Evolutionary conservation across 148 eudicot species (phyloP), one percentile per base, ranked within the genome.

Genomic region (Rhododendron ferrugineum): DNA sequence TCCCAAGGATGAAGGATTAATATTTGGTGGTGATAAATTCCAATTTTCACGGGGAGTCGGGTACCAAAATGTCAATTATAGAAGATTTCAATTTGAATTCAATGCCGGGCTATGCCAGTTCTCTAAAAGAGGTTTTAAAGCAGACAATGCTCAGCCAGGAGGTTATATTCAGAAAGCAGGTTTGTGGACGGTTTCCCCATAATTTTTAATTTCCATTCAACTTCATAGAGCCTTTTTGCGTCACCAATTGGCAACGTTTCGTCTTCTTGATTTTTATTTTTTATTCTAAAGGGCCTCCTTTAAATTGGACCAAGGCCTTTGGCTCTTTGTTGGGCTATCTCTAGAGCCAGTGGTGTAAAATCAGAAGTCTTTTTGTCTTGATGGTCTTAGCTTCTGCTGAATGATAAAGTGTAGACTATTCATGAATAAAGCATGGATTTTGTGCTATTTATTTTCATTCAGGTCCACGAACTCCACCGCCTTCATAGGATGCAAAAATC

Each of bases 381-480:
- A 62, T 16, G 30, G 60, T 79, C 60, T 49, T 28, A 26, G 60
- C 13, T 66, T 56, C 37, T 62, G 36, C 36, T 82, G 74, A 82
- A 82, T n/a, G 36, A 23, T 74, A 37, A 23, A 6, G 7, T 16
- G 3, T 30, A 79, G 78, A 54, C 36, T 66, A 68, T 66, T 44
- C 56, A 79, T 68, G 78, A 64, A 72, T 37, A 73, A 16, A 82
- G 32, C 30, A 74, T 9, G 58, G 5, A 11, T 68, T 44, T 18
- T 58, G n/a, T 76, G 11, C 13, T 54, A 11, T 34, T 87, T 20
- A 70, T 87, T 74, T 79, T 37, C 68, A 18, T 86, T 79, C 87
- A 94, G 96, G 93, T 92, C 78, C 82, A 84, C 68, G 95, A 93
- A 89, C 91, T 91, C 75, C 96, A 93, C 83, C 89, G 86, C 15